Evolutionary conservation across 2,329 filamentous ascomycete species (phyloP), one percentile per base, ranked within the genome.

Genomic region (Aspergillus vadensis): DNA sequence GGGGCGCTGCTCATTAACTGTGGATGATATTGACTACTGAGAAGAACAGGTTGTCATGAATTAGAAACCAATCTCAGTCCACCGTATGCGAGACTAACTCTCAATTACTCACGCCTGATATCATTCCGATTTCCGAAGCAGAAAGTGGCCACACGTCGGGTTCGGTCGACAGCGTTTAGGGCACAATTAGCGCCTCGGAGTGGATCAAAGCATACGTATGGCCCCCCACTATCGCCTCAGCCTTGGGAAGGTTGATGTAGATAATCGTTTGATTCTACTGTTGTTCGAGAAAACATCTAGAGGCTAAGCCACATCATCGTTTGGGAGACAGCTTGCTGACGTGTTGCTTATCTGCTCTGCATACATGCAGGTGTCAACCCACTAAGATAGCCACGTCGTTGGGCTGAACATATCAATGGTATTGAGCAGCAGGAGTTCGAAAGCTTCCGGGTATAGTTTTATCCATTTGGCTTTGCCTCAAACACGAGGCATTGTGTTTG

Each of bases 151-250:
- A 41, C 38, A 25, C 25, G n/a, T 15, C 30, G 30, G 30, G 27
- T 12, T 19, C 27, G 39, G 38, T 23, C 17, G 52, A 43, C 19
- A 50, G 25, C 15, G 15, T 50, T 49, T 50, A 47, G 53, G 53
- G 53, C 53, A 44, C 23, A 25, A 27, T 38, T 55, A 55, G 53
- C 39, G 39, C 39, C 39, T 44, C 53, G 19, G n/a, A 55, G 53
- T 55, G 53, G 53, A 55, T 47, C 41, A 6, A 47, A 17, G 53
- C 53, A 47, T 55, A 55, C 53, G 53, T 55, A 55, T 44, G n/a
- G n/a, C 19, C 8, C 27, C 53, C 53, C 53, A 44, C 39, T 6
- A 4, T 21, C 25, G 17, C 32, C 27, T 55, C 52, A 47, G 51
- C 39, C 39, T 55, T 55, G 43, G 39, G 53, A 21, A 30, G 12